These are phyloP conservation scores for Termitomyces sp. DNA, from an alignment of 768 basidiomycete species.

Conservation along the genomic window DNA sequence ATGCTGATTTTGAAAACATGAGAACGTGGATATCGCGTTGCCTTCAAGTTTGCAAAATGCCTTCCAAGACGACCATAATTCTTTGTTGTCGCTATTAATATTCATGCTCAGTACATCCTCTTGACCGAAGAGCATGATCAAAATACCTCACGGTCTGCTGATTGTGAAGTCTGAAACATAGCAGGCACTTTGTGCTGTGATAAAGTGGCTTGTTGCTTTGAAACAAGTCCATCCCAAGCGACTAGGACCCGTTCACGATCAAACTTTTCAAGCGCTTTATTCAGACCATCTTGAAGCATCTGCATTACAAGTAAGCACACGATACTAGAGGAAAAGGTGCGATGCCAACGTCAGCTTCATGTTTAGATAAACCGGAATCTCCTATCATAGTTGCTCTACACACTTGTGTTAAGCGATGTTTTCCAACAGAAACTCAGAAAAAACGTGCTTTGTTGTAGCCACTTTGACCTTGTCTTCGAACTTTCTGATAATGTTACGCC, in stretches of 20 bases:
- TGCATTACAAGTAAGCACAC: slow-evolving; percentile 22
- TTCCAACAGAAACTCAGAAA: neutral
- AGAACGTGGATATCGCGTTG: neutral
- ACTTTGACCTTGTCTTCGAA: slow-evolving; percentile 70
- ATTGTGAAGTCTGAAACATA: slow-evolving; percentile 55
- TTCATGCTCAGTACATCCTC: neutral
- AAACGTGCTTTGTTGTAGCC: slow-evolving; percentile 58
- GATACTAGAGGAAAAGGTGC: neutral
- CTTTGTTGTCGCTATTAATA: slow-evolving; percentile 55
- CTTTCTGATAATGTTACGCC: slow-evolving; percentile 52
- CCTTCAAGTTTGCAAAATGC: slow-evolving; percentile 21
- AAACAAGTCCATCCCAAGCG: slow-evolving; percentile 73
- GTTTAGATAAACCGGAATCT: slow-evolving; percentile 49
- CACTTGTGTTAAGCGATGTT: neutral
- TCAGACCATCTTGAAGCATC: slow-evolving; percentile 62
- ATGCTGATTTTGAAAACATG: neutral
- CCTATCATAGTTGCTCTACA: slow-evolving; percentile 65
- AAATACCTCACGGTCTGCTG: slow-evolving; percentile 49
- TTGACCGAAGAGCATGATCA: neutral
- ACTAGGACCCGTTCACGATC: slow-evolving; percentile 63
- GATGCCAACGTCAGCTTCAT: slow-evolving; percentile 52
- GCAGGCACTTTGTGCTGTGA: slow-evolving; percentile 58
- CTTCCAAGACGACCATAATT: slow-evolving; percentile 65
- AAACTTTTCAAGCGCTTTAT: slow-evolving; percentile 59
- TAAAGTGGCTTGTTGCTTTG: slow-evolving; percentile 63